A percentile compares a stretch with the other conserved stretches of the same genome.
phyloP scores from a whole-genome alignment of 768 basidiomycete species.

The Tulasnella sp. region DNA sequence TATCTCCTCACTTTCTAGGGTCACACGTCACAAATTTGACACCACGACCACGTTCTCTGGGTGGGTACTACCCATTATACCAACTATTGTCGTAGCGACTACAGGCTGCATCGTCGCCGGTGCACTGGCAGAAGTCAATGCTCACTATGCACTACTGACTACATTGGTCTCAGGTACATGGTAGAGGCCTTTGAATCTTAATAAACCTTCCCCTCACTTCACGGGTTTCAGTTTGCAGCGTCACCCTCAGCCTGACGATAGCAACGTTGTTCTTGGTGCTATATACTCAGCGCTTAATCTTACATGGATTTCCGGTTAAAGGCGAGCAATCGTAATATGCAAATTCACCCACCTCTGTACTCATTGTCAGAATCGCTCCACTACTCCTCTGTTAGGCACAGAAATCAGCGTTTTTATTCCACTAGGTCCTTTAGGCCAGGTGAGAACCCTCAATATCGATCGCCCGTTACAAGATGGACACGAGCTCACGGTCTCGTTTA shows the following conservation, averaged over 20 bases:
- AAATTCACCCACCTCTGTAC: too few relatives aligned
- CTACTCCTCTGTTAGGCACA: constrained; percentile 12
- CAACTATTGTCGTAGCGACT: constrained; percentile 60
- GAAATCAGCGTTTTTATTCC: constrained; percentile 26
- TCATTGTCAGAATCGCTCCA: too few relatives aligned
- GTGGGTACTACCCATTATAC: constrained; percentile 71
- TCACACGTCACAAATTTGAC: constrained; percentile 47
- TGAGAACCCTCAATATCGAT: constrained; percentile 24
- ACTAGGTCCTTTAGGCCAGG: constrained; percentile 31
- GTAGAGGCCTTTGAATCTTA: too few relatives aligned
- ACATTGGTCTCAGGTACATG: too few relatives aligned
- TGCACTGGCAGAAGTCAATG: constrained; percentile 37
- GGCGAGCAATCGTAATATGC: too few relatives aligned
- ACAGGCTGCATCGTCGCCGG: constrained; percentile 49
- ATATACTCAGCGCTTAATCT: constrained; percentile 15
- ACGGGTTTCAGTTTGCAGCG: constrained; percentile 37
- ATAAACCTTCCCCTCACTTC: too few relatives aligned
- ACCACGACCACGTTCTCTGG: constrained; percentile 45
- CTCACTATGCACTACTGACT: too few relatives aligned
- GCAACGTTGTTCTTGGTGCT: constrained; percentile 15
- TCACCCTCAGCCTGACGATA: constrained; percentile 33
- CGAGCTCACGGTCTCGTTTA: background rate
- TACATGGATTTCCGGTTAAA: constrained; percentile 15
- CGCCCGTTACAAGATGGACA: background rate
- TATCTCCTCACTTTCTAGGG: too few relatives aligned